Base-by-base conservation (phyloP, 306 rosid genomes). In the Sindora glabra region DNA sequence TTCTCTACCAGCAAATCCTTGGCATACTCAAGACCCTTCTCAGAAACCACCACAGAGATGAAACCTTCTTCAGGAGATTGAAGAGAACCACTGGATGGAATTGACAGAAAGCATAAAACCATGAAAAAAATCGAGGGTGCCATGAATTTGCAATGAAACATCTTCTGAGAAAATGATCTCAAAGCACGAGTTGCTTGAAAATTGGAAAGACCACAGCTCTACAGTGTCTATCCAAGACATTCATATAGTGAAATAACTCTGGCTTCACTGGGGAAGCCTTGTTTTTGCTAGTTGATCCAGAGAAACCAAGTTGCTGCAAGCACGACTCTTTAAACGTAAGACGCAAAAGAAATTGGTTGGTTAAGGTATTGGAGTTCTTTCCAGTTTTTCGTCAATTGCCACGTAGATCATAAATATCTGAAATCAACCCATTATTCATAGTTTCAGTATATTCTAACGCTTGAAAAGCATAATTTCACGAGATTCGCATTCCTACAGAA, bases 1-100 rank as follows among this genome's bases (percentile, higher is more conserved):
- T 71, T 48, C 25, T 80, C 75, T 56, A 87, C 73, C 52, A 90
- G 65, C 74, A 81, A 64, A 55, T 87, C 87, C 73, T 87, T 85
- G 49, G 83, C 80, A 71, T 59, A 87, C 47, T 74, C 86, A 26
- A 91, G 95, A 75, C 97, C 96, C 59, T 75, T 77, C 6, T 86
- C 73, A 21, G 87, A 81, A 71, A 85, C 30, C 27, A 77, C 74
- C 51, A 73, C 83, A 33, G 81, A 85, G 42, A 87, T 59, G 72
- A 81, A 87, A 45, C 95, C 95, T 49, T 75, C 83, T 56, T 77
- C 83, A 38, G 11, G 21, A 44, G 69, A 65, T 51, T 69, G 75
- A 12, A 64, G 13, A 73, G 65, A 70, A 56, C 61, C 39, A 30
- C 56, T 79, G 10, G 81, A 12, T 60, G 75, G 68, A 59, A 62